phyloP scores from a whole-genome alignment of 2,329 filamentous ascomycete species.

The Hymenoscyphus albidus region DNA sequence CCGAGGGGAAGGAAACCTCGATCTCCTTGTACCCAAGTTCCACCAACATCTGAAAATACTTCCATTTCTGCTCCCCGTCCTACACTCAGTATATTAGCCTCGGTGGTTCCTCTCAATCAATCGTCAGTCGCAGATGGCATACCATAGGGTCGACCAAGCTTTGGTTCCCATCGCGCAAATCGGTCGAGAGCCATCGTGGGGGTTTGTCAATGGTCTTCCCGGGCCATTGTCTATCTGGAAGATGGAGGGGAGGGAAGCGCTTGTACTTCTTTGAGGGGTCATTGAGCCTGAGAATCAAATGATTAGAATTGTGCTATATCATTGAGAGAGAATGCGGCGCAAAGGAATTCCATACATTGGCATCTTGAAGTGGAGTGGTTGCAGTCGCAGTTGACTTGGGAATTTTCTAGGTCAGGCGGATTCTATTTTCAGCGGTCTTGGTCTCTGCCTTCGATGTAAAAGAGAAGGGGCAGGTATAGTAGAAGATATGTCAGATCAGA shows the following conservation, averaged over 20 bases:
- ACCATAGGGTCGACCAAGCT: conserved; percentile 91
- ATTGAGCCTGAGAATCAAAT: conserved; percentile 53
- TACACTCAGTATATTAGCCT: conserved; percentile 35
- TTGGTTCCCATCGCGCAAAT: conserved; percentile 91
- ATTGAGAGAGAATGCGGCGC: neutral
- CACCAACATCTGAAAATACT: conserved; percentile 90
- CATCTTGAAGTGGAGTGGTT: conserved; percentile 8
- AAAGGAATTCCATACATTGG: conserved; percentile 13
- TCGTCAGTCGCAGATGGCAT: conserved; percentile 34
- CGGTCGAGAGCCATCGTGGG: conserved; percentile 85
- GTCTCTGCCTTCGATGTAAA: neutral
- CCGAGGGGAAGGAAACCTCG: conserved; percentile 91
- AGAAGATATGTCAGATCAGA: no score
- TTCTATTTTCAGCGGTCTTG: neutral
- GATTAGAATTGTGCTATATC: neutral
- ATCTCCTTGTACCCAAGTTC: conserved; percentile 97
- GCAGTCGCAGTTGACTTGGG: neutral
- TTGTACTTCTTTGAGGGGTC: conserved; percentile 74
- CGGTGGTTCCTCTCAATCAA: neutral
- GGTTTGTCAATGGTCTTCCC: conserved; percentile 66
- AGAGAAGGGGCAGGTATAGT: no score
- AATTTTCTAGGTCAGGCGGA: neutral
- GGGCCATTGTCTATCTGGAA: conserved; percentile 57
- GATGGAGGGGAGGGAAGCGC: conserved; percentile 57
- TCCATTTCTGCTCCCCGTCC: conserved; percentile 93